Evolutionary conservation across 257 asterid genomes (phyloP), one percentile per base, ranked within the genome.

Genomic region (Lithospermum erythrorhizon): DNA sequence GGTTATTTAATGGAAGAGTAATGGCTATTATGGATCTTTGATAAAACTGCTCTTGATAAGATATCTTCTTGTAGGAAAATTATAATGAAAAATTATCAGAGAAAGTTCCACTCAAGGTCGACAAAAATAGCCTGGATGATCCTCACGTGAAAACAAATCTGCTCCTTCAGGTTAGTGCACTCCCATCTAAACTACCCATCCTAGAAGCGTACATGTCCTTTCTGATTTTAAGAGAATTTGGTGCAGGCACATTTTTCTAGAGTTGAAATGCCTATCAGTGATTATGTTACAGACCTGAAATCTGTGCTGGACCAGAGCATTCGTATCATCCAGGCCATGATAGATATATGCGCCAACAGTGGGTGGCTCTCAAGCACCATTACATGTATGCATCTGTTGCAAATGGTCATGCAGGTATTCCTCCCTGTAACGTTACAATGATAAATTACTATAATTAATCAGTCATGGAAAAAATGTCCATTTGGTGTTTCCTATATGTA

Each of bases 341-440:
- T 91, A 75, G 98, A 91, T 79, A 71, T 91, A 53, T 91, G 96
- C 76, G 96, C 96, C 23, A 91, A 91, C 76, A 91, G 98, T 30
- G 98, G 95, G 73, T 91, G 98, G 98, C 90, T 91, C 66, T 86
- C 90, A 35, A 88, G 95, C 78, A 77, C 95, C 54, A 70, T 88
- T 60, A 79, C 88, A 58, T 91, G 96, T 70, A 88, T 91, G 96
- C 85, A 72, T 79, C 87, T 91, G 65, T 74, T 88, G 79, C 98
- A 91, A 79, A 91, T 91, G 98, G 90, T 88, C 78, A 91, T 91
- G 94, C 98, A 91, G 98, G 98, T 91, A 81, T 30, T 68, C 59
- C 71, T 37, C 62, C 65, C 57, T 65, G 52, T 61, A 19, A 58
- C 53, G 53, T 21, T 53, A 45, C 32, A 35, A 27, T 68, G 49